Evolutionary conservation across 2,329 filamentous ascomycete genomes (phyloP).

Genomic region (Hymenoscyphus salicellus): DNA sequence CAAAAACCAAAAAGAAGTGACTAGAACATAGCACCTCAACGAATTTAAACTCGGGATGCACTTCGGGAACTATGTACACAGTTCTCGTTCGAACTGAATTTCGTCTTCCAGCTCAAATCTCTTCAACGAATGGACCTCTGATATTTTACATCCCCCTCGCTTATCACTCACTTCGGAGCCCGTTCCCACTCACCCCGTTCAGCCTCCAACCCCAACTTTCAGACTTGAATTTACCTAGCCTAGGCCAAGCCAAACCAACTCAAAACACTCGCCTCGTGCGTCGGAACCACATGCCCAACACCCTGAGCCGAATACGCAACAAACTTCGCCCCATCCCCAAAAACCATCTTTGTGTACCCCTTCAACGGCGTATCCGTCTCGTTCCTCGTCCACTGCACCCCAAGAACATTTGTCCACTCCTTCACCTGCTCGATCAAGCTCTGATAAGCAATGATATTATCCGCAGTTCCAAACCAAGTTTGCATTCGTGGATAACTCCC

Average conservation of each 20-base stretch:
- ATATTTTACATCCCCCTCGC: too few species aligned
- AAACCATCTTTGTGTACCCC: constrained; percentile 11
- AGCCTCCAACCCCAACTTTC: neutral
- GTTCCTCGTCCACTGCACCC: constrained; percentile 7
- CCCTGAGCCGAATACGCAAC: neutral
- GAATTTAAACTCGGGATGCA: too few species aligned
- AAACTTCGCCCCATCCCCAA: constrained; percentile 5
- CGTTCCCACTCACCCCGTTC: too few species aligned
- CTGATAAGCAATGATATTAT: constrained; percentile 38
- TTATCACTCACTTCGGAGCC: neutral
- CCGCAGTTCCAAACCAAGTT: constrained; percentile 36
- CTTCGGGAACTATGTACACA: too few species aligned
- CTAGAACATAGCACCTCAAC: too few species aligned
- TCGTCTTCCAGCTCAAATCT: too few species aligned
- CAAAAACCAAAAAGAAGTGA: too few species aligned
- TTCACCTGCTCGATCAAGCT: constrained; percentile 44
- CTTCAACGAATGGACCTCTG: too few species aligned
- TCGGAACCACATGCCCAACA: constrained; percentile 7
- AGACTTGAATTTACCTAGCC: neutral
- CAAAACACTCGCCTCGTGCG: neutral
- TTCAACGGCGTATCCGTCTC: constrained; percentile 1
- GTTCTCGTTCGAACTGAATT: too few species aligned
- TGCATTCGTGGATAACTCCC: constrained; percentile 21
- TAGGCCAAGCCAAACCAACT: constrained; percentile 7
- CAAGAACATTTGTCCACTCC: constrained; percentile 36